Percentiles rank a stretch among this genome's conserved stretches.
These are phyloP conservation scores for Cercospora citrullina DNA, from an alignment of 2,329 filamentous ascomycete genomes.

Conservation along the genomic window DNA sequence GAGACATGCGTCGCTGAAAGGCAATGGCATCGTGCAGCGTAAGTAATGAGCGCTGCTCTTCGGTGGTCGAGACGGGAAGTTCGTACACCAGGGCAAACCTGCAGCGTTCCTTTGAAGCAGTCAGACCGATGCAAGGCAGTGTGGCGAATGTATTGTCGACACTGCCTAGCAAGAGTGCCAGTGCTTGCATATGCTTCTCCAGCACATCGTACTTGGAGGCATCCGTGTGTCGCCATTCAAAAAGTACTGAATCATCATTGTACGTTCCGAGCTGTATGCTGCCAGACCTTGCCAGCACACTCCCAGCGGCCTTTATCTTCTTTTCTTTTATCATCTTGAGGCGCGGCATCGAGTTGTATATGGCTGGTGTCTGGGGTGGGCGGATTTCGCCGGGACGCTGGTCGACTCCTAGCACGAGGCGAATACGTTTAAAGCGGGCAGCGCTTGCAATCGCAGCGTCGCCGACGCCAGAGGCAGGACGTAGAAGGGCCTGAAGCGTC, in stretches of 20 bases:
- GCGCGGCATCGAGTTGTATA: neutral
- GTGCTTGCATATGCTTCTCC: neutral
- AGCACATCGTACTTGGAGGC: neutral
- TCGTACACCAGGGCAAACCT: neutral
- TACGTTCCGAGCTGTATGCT: neutral
- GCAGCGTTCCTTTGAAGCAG: neutral
- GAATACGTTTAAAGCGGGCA: neutral
- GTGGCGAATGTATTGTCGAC: neutral
- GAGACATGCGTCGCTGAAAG: neutral
- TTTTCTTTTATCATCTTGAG: conserved; percentile 2
- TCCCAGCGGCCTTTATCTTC: neutral
- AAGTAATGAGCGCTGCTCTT: neutral
- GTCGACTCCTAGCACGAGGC: neutral
- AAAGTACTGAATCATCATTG: neutral
- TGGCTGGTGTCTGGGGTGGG: neutral
- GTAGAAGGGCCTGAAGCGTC: neutral
- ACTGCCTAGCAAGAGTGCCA: conserved; percentile 2
- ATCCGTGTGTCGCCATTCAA: neutral
- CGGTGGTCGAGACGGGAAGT: neutral
- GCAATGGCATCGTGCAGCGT: neutral
- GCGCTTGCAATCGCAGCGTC: neutral
- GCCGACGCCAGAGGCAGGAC: neutral
- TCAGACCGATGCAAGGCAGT: neutral
- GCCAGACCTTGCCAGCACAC: neutral
- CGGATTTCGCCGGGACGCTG: neutral